phyloP scores from a whole-genome alignment of 2,329 filamentous ascomycete genomes.

The Falciphora oryzae region DNA sequence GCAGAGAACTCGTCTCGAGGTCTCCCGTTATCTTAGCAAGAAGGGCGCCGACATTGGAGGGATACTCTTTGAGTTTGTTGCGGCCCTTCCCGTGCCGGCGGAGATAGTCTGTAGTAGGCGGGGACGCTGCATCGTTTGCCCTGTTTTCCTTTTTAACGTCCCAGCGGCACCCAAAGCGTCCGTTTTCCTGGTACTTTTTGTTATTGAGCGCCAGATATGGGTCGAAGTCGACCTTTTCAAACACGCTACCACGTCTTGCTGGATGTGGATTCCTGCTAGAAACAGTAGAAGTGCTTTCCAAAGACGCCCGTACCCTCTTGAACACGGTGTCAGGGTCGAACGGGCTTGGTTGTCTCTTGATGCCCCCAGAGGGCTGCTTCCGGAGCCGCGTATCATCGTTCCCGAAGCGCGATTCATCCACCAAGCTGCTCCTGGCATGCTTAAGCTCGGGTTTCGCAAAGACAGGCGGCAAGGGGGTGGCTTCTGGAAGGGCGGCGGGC shows the following conservation, averaged over 20 bases:
- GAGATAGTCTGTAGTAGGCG: slow-evolving; percentile 41
- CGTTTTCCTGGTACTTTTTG: slow-evolving; percentile 53
- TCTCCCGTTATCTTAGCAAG: slow-evolving; percentile 31
- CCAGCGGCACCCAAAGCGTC: slow-evolving; percentile 44
- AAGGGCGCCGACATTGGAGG: slow-evolving; percentile 30
- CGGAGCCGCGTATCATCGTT: background rate
- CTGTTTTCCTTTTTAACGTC: slow-evolving; percentile 21
- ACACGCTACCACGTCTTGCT: slow-evolving; percentile 39
- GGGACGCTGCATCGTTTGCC: slow-evolving; percentile 25
- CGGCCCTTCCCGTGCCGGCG: slow-evolving; percentile 39
- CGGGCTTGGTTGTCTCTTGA: slow-evolving; percentile 50
- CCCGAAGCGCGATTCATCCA: slow-evolving; percentile 30
- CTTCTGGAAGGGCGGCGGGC: background rate
- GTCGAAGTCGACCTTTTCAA: slow-evolving; percentile 50
- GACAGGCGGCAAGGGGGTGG: slow-evolving; percentile 23
- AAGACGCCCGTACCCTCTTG: slow-evolving; percentile 48
- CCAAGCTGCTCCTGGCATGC: slow-evolving; percentile 49
- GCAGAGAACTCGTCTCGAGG: slow-evolving; percentile 28
- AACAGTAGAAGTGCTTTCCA: slow-evolving; percentile 24
- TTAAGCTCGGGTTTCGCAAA: slow-evolving; percentile 57
- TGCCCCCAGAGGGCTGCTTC: slow-evolving; percentile 15
- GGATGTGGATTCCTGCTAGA: slow-evolving; percentile 16
- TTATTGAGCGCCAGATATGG: slow-evolving; percentile 47
- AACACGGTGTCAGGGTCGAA: slow-evolving; percentile 54
- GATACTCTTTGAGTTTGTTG: slow-evolving; percentile 30